phyloP scores from a whole-genome alignment of 148 eudicot genomes.

The Spergularia marina region DNA sequence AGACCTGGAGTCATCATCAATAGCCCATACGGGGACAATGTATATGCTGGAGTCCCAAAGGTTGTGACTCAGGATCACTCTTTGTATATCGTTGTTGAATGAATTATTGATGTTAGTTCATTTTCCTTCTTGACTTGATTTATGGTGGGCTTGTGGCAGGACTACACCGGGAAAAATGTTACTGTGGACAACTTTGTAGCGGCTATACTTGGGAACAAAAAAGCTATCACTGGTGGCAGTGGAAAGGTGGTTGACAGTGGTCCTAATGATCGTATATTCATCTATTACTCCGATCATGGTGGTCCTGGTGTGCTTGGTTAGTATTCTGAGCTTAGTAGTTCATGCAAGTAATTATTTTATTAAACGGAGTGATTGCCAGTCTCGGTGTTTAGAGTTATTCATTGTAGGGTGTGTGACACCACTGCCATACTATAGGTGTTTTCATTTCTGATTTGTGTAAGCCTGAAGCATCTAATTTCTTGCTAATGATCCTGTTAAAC shows the following conservation, averaged over 20 bases:
- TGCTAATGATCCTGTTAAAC: neutral
- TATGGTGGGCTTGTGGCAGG: conserved; percentile 25
- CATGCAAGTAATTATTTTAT: neutral
- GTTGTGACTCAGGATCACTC: conserved; percentile 22
- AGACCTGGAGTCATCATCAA: conserved; percentile 44
- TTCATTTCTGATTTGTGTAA: neutral
- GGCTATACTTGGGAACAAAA: conserved; percentile 35
- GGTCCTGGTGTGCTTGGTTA: conserved; percentile 50
- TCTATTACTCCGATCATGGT: conserved; percentile 44
- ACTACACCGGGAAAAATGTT: conserved; percentile 41
- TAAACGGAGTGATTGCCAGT: neutral
- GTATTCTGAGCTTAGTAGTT: conserved; percentile 3
- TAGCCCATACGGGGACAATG: conserved; percentile 38
- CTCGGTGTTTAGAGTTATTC: neutral
- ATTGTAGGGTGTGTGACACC: neutral
- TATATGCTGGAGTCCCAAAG: conserved; percentile 48
- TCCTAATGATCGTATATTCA: conserved; percentile 42
- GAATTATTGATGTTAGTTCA: neutral
- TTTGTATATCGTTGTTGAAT: conserved; percentile 1
- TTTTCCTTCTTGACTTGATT: conserved; percentile 2
- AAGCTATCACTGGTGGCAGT: conserved; percentile 40
- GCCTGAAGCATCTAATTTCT: neutral
- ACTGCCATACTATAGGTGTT: neutral
- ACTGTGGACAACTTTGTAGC: conserved; percentile 42
- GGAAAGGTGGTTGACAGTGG: conserved; percentile 49